Evolutionary conservation across 148 eudicot species (phyloP).

Genomic region (Amaranthus palmeri): DNA sequence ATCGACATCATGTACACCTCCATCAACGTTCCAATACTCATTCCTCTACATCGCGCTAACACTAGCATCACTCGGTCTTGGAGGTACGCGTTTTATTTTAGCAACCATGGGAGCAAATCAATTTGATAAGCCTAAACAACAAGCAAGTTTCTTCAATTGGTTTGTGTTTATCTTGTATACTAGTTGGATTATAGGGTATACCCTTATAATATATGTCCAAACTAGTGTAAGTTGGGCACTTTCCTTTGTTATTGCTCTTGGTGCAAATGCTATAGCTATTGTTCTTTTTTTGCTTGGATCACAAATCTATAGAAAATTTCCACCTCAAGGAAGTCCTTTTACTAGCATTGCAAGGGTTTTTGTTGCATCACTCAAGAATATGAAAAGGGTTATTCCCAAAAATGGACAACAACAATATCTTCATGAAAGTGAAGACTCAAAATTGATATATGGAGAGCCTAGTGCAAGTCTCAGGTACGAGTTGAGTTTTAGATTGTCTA

Average conservation of each 20-base stretch:
- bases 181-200: slow-evolving; percentile 31
- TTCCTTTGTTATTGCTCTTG: slow-evolving; percentile 36
- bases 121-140: slow-evolving; percentile 31
- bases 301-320: slow-evolving; percentile 25
- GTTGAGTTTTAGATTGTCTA: background rate
- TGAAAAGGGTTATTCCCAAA: background rate
- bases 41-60: slow-evolving; percentile 31
- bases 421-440: slow-evolving; percentile 19
- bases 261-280: slow-evolving; percentile 29
- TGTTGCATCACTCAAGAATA: slow-evolving; percentile 38
- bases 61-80: slow-evolving; percentile 38
- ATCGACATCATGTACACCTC: slow-evolving; percentile 14
- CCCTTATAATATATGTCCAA: slow-evolving; percentile 39
- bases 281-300: slow-evolving; percentile 33
- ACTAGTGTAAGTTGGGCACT: slow-evolving; percentile 47
- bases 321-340: slow-evolving; percentile 46
- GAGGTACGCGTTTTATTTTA: slow-evolving; percentile 38
- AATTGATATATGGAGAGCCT: slow-evolving; percentile 17
- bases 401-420: slow-evolving; percentile 20
- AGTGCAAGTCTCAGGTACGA: slow-evolving; percentile 31
- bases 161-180: slow-evolving; percentile 27
- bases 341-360: slow-evolving; percentile 44
- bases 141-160: slow-evolving; percentile 42
- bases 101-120: slow-evolving; percentile 52
- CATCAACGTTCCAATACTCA: slow-evolving; percentile 31